Percentiles rank a stretch among this genome's conserved stretches.
Evolutionary conservation across 345 rosid genomes (phyloP).

Genomic region (Cardamine occulta): DNA sequence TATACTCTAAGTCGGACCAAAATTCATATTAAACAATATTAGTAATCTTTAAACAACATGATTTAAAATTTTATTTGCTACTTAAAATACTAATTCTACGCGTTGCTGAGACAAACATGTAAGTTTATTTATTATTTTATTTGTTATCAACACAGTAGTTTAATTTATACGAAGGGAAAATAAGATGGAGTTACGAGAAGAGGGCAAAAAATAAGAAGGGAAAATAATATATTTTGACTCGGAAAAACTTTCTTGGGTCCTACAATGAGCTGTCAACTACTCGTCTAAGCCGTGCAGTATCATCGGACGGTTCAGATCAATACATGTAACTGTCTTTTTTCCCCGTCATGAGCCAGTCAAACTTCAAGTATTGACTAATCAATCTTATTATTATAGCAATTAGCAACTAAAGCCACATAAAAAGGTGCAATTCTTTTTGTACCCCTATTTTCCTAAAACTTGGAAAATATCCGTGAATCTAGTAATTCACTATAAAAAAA

Average conservation of each 20-base stretch:
- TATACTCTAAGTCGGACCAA: neutral
- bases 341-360: constrained; percentile 25
- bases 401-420: neutral
- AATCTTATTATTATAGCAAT: neutral
- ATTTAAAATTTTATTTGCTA: neutral
- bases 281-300: neutral
- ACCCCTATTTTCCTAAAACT: neutral
- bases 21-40: neutral
- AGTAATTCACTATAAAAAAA: neutral
- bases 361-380: constrained; percentile 34
- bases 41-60: neutral
- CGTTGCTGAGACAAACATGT: neutral
- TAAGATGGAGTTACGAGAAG: neutral
- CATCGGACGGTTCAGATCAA: constrained; percentile 29
- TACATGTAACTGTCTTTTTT: neutral
- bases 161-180: constrained; percentile 2
- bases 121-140: neutral
- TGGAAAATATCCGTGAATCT: neutral
- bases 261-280: constrained; percentile 27
- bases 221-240: constrained; percentile 19
- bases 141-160: neutral
- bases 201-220: neutral
- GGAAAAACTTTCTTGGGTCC: neutral
- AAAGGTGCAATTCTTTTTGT: neutral
- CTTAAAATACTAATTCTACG: neutral